Percentiles rank a stretch among this genome's conserved stretches.
phyloP scores from a whole-genome alignment of 169 alveolate species.

The Toxoplasma gondii region DNA sequence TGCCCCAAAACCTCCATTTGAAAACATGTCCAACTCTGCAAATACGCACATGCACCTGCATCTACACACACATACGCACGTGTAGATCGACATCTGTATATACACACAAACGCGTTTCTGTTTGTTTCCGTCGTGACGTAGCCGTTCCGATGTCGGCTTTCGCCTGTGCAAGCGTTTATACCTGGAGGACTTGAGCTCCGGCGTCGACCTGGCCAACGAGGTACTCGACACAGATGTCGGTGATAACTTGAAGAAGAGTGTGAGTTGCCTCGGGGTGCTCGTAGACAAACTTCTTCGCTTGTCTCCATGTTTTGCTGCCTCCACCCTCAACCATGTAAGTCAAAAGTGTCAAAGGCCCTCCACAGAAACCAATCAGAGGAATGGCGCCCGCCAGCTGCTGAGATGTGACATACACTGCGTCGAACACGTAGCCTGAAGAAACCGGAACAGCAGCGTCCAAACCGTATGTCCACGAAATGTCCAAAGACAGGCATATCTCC shows the following conservation, averaged over 20 bases:
- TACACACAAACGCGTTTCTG: neutral
- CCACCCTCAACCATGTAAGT: constrained; percentile 83
- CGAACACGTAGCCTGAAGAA: constrained; percentile 79
- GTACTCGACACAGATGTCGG: constrained; percentile 75
- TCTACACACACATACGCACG: constrained; percentile 16
- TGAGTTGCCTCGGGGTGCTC: constrained; percentile 75
- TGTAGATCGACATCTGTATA: neutral
- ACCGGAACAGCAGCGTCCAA: neutral
- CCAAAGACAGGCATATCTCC: neutral
- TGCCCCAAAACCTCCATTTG: too few species aligned
- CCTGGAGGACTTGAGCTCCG: constrained; percentile 84
- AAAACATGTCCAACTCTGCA: too few species aligned
- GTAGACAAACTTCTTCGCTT: constrained; percentile 69
- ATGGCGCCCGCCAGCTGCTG: constrained; percentile 74
- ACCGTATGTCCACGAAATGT: neutral
- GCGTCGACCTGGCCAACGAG: constrained; percentile 78
- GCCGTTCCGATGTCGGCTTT: neutral
- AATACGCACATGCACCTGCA: neutral
- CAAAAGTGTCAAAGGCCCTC: constrained; percentile 86
- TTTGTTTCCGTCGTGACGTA: too few species aligned
- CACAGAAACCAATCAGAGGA: constrained; percentile 85
- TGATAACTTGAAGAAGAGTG: constrained; percentile 70
- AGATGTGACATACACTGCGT: constrained; percentile 75
- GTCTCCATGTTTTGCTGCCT: constrained; percentile 74
- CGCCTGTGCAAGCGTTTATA: constrained; percentile 13